phyloP scores from a whole-genome alignment of 441 rosid genomes.

The Capsella rubella region DNA sequence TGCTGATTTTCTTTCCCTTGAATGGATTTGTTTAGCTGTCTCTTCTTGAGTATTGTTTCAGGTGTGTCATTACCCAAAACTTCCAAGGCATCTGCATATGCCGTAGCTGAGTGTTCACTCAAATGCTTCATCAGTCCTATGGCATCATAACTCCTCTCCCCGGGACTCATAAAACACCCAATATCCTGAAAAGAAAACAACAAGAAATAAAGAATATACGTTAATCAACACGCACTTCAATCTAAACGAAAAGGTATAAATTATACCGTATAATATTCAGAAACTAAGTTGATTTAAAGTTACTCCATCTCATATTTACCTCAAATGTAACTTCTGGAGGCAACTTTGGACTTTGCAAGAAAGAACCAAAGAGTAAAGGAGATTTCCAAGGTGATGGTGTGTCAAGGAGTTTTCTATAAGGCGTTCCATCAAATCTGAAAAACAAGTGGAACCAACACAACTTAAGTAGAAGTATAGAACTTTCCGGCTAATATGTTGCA shows the following conservation, averaged over 20 bases:
- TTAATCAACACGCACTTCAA: constrained; percentile 16
- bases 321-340: constrained; percentile 89
- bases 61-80: constrained; percentile 85
- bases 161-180: constrained; percentile 87
- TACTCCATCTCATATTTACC: constrained; percentile 51
- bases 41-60: constrained; percentile 59
- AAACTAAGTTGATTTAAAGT: constrained; percentile 18
- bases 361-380: constrained; percentile 87
- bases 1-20: constrained; percentile 51
- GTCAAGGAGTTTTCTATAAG: constrained; percentile 77
- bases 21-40: constrained; percentile 44
- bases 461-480: constrained; percentile 3
- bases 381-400: constrained; percentile 99
- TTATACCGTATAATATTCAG: constrained; percentile 4
- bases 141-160: constrained; percentile 91
- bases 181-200: constrained; percentile 65
- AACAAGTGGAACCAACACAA: constrained; percentile 24
- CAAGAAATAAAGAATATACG: constrained; percentile 7
- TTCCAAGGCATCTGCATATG: constrained; percentile 92
- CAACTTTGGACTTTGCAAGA: constrained; percentile 79
- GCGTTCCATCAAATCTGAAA: constrained; percentile 87
- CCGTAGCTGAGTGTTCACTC: constrained; percentile 83
- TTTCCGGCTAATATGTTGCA: constrained; percentile 15
- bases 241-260: constrained; percentile 9
- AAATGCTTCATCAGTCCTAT: constrained; percentile 91